phyloP scores from a whole-genome alignment of 225 moss, liverwort and hornwort species.

The Physcomitrium patens region DNA sequence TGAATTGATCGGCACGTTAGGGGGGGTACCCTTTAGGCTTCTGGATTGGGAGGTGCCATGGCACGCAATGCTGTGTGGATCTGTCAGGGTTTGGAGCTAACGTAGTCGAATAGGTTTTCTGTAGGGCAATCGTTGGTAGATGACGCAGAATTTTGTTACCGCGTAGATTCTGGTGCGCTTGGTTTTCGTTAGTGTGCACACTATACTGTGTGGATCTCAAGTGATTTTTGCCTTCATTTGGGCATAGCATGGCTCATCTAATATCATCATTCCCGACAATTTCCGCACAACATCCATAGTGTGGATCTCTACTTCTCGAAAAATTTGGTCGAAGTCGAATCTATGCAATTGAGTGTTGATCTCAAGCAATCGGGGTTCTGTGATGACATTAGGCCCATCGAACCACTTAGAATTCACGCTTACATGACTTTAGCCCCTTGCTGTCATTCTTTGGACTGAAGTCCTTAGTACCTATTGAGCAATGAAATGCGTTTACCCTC shows the following conservation, averaged over 20 bases:
- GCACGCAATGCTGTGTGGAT: conserved; percentile 23
- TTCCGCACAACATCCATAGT: background rate
- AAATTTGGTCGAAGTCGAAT: background rate
- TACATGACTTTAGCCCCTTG: background rate
- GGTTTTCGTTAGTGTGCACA: too few species aligned
- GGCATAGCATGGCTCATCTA: too few species aligned
- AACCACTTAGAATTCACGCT: background rate
- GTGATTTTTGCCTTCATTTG: too few species aligned
- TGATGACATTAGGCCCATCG: background rate
- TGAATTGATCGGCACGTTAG: conserved; percentile 9
- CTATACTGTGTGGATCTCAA: too few species aligned
- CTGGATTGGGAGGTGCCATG: conserved; percentile 16
- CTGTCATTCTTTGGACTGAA: background rate
- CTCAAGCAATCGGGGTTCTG: background rate
- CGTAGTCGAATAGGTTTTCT: background rate
- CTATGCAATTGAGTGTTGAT: conserved; percentile 27
- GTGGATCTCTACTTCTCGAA: conserved; percentile 33
- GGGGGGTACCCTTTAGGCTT: conserved; percentile 14
- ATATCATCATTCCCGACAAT: background rate
- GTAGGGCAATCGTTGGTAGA: conserved; percentile 40
- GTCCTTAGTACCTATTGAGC: conserved; percentile 2
- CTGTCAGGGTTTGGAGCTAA: conserved; percentile 42
- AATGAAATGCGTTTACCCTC: background rate
- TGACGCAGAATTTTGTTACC: conserved; percentile 2
- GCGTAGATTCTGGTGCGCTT: too few species aligned